Evolutionary conservation across 805 yeast genomes (phyloP).

Genomic region (Monosporozyma servazzii): DNA sequence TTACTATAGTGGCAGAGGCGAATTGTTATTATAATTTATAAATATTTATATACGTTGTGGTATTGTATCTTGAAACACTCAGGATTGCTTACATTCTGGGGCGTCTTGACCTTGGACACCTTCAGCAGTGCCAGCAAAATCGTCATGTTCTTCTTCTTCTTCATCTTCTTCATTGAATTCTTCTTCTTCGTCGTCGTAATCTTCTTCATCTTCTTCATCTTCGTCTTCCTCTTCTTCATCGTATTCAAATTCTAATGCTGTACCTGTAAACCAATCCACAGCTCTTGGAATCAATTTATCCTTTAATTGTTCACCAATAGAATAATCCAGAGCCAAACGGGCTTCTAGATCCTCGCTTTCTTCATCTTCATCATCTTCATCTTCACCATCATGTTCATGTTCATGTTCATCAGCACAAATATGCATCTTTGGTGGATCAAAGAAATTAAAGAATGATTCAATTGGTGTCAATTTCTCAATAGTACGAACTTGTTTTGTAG

Average conservation of each 20-base stretch:
- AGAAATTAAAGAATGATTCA: slow-evolving; percentile 92
- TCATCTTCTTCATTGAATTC: slow-evolving; percentile 31
- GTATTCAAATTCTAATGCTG: slow-evolving; percentile 73
- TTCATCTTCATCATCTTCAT: slow-evolving; percentile 36
- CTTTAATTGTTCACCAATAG: slow-evolving; percentile 91
- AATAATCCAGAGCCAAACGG: slow-evolving; percentile 84
- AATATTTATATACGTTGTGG: not conserved
- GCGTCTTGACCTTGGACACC: slow-evolving; percentile 64
- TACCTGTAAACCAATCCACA: slow-evolving; percentile 97
- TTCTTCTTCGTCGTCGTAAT: slow-evolving; percentile 55
- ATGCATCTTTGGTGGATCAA: slow-evolving; percentile 79
- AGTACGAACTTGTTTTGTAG: slow-evolving; percentile 92
- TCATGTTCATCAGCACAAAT: slow-evolving; percentile 30
- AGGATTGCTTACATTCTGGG: slow-evolving; percentile 72
- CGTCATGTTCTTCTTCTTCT: slow-evolving; percentile 30
- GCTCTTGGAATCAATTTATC: slow-evolving; percentile 95
- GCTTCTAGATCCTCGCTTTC: slow-evolving; percentile 73
- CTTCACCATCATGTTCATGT: slow-evolving; percentile 30
- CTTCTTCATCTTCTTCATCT: slow-evolving; percentile 52
- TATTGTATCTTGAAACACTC: not conserved
- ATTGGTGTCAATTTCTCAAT: slow-evolving; percentile 91
- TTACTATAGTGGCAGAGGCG: no score
- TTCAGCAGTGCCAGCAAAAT: slow-evolving; percentile 37
- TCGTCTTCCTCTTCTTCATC: slow-evolving; percentile 53
- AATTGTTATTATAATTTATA: not conserved